Base-by-base conservation (phyloP, 139 green algal species). In the Auxenochlorella pyrenoidosa region DNA sequence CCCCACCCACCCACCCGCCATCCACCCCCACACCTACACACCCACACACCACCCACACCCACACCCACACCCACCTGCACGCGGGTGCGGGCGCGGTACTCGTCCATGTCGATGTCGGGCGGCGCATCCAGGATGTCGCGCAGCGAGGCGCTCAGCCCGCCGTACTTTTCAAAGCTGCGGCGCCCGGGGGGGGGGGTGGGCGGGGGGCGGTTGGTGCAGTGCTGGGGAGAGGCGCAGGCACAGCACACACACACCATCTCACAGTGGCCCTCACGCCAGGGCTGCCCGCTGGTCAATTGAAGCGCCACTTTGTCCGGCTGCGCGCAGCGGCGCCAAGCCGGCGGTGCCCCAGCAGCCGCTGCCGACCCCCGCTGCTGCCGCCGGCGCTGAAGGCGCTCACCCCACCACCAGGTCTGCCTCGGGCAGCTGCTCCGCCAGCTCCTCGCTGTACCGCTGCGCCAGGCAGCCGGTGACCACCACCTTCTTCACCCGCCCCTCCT, bases 381-480 rank as follows among this genome's bases (percentile, higher is more conserved):
- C n/a, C n/a, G n/a, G n/a, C n/a, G n/a, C n/a, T n/a, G n/a, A n/a
- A 3, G 19, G 10, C 4, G 36, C 80, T 85, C 80, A 85, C 21
- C 96, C 96, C 43, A 97, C 75, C 36, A 98, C 91, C 85, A 97
- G 82, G 85, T 98, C 96, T 10, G 93, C 95, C 85, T 98, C 96
- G 4, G 96, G 96, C 54, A 98, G 90, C 76, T 96, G 91, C 8
- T 89, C 85, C 87, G 94, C 94, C 44, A 98, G 90, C 54, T 96
- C 90, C 36, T 92, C 80, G 30, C 87, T 88, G 91, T 98, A 98
- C 38, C 96, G 92, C 92, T 98, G 96, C 28, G 96, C 95, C 71
- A 98, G 79, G 91, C 96, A 99, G 12, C 96, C 96, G 2, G 96
- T 99, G 5, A 99, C 94, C 15, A 98, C 84, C 26, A 99, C 82